Conservation (phyloP, 1,284 basidiomycete genomes). For the Schizophyllum amplum region DNA sequence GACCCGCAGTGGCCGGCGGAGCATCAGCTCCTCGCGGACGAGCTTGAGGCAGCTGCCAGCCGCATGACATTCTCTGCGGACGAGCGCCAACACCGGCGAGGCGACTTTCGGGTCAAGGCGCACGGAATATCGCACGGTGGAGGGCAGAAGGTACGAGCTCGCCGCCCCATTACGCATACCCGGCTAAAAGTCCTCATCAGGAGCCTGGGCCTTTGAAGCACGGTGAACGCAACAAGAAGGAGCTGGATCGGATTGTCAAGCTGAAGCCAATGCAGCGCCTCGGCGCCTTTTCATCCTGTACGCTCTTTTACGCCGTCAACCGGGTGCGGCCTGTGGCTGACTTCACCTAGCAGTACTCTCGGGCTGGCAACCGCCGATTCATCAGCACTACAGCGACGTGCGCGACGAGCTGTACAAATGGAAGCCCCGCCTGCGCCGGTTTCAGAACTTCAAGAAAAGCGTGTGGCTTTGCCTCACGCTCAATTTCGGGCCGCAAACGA, state of each 20-base stretch:
- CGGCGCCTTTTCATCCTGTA: not conserved
- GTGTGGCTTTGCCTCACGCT: not conserved
- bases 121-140: constrained; percentile 1
- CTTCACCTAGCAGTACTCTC: not conserved
- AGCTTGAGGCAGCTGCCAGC: not conserved
- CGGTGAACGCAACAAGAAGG: not conserved
- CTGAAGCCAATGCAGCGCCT: not conserved
- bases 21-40: not conserved
- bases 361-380: constrained; percentile 1
- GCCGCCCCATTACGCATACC: too few relatives aligned
- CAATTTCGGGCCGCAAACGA: constrained; percentile 1
- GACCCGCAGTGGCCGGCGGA: not conserved
- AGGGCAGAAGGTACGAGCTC: not conserved
- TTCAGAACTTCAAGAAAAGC: not conserved
- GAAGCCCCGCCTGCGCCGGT: not conserved
- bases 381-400: not conserved
- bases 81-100: constrained; percentile 2
- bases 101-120: constrained; percentile 1
- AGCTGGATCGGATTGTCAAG: not conserved
- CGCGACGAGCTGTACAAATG: not conserved
- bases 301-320: not conserved
- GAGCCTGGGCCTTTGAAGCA: not conserved
- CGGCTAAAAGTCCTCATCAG: not conserved
- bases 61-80: not conserved
- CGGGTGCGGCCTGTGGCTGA: not conserved